These are phyloP conservation scores for Rhizodiscina lignyota DNA, from an alignment of 495 filamentous ascomycete genomes.

Conservation along the genomic window DNA sequence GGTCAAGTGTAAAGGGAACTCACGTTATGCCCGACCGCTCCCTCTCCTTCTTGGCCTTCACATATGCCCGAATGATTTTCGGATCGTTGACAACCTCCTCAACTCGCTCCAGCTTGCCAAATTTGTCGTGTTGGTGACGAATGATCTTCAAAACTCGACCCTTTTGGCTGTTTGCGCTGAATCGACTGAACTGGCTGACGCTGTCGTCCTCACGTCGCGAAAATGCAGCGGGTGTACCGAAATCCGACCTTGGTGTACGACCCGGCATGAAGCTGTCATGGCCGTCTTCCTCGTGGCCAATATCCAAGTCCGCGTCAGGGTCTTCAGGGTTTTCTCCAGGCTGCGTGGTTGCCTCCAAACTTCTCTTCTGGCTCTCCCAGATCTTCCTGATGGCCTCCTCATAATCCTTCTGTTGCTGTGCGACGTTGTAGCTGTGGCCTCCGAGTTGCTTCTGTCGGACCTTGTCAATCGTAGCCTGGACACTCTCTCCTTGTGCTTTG, in stretches of 20 bases:
- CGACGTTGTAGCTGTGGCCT: slow-evolving; percentile 94
- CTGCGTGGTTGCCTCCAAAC: slow-evolving; percentile 46
- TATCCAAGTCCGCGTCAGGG: slow-evolving; percentile 43
- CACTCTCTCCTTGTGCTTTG: slow-evolving; percentile 75
- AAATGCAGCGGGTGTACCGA: slow-evolving; percentile 34
- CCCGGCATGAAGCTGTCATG: slow-evolving; percentile 10
- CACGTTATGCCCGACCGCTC: slow-evolving; percentile 55
- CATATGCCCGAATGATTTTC: slow-evolving; percentile 53
- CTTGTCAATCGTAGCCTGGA: slow-evolving; percentile 69
- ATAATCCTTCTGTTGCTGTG: slow-evolving; percentile 75
- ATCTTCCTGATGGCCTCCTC: slow-evolving; percentile 74
- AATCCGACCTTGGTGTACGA: slow-evolving; percentile 46
- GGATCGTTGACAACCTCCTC: slow-evolving; percentile 54
- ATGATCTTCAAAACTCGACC: slow-evolving; percentile 63
- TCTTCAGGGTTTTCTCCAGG: too few relatives aligned
- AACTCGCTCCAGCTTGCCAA: slow-evolving; percentile 42
- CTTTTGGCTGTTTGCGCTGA: slow-evolving; percentile 48
- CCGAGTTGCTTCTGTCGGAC: slow-evolving; percentile 74
- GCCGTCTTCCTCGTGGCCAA: slow-evolving; percentile 44
- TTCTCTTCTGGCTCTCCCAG: slow-evolving; percentile 74
- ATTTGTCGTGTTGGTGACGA: slow-evolving; percentile 40
- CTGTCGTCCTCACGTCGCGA: slow-evolving; percentile 56
- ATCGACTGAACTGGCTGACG: slow-evolving; percentile 68
- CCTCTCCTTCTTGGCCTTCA: slow-evolving; percentile 30
- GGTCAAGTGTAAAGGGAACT: slow-evolving; percentile 15